phyloP scores from a whole-genome alignment of 2,329 filamentous ascomycete species.

The Polychaeton citri region DNA sequence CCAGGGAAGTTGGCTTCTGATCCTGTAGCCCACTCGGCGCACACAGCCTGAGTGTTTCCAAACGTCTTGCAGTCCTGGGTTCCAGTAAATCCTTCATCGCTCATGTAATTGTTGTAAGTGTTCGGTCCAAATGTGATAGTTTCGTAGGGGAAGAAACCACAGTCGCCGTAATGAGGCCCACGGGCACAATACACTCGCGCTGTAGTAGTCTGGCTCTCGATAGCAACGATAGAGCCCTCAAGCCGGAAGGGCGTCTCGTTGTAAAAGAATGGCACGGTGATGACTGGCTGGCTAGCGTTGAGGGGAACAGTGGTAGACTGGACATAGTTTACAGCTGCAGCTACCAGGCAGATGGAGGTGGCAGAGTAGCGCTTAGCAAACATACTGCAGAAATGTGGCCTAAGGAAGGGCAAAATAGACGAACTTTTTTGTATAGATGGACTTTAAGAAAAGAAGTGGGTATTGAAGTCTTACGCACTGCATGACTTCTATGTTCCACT shows the following conservation, averaged over 20 bases:
- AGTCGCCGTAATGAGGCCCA: constrained; percentile 4
- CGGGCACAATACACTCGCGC: constrained; percentile 7
- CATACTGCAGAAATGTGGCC: too few relatives aligned
- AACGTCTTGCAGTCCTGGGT: constrained; percentile 7
- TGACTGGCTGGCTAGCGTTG: constrained; percentile 1
- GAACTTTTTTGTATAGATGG: too few relatives aligned
- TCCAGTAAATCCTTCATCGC: constrained; percentile 5
- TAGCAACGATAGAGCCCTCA: constrained; percentile 8
- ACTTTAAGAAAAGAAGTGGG: too few relatives aligned
- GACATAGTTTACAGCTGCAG: too few relatives aligned
- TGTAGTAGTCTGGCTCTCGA: constrained; percentile 6
- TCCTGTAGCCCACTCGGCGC: constrained; percentile 7
- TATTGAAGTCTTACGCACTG: too few relatives aligned
- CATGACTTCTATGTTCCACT: too few relatives aligned
- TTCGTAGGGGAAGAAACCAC: constrained; percentile 11
- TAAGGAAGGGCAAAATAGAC: too few relatives aligned
- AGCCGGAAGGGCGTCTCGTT: constrained; percentile 6
- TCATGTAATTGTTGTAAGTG: constrained; percentile 11
- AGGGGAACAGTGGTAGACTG: too few relatives aligned
- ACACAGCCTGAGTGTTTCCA: constrained; percentile 3
- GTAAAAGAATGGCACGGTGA: constrained; percentile 12
- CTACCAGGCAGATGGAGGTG: too few relatives aligned
- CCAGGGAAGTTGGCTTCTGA: constrained; percentile 9
- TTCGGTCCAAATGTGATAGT: constrained; percentile 9
- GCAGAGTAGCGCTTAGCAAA: too few relatives aligned